A percentile compares a stretch with the other conserved stretches of the same genome.
These are phyloP conservation scores for Achlya hypogyna DNA, from an alignment of 352 stramenopile genomes.

Conservation along the genomic window DNA sequence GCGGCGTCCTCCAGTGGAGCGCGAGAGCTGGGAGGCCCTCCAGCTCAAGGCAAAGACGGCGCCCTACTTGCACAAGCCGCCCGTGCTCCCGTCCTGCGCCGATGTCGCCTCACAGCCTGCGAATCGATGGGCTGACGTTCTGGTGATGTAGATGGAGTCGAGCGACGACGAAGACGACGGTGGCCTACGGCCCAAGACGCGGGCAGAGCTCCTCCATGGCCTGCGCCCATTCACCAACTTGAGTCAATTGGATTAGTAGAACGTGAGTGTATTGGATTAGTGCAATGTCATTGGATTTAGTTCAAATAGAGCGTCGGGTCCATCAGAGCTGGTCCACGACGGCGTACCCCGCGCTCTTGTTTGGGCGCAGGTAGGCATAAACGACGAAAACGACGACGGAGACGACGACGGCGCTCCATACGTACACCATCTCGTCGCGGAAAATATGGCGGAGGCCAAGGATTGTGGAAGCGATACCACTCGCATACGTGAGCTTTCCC, in stretches of 20 bases:
- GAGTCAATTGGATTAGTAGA: conserved; percentile 9
- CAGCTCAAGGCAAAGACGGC: conserved; percentile 41
- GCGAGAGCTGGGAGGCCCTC: conserved; percentile 53
- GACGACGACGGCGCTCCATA: conserved; percentile 10
- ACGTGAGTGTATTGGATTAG: neutral
- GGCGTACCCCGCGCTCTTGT: conserved; percentile 14
- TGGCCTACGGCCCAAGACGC: neutral
- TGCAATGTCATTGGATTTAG: neutral
- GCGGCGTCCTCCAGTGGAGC: conserved; percentile 24
- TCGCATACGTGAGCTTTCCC: conserved; percentile 8
- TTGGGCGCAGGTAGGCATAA: conserved; percentile 5
- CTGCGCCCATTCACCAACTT: neutral
- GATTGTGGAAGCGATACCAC: conserved; percentile 1
- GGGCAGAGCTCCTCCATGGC: neutral
- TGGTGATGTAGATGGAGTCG: neutral
- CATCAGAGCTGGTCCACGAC: conserved; percentile 13
- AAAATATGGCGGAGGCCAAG: conserved; percentile 12
- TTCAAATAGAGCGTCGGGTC: neutral
- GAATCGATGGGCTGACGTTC: neutral
- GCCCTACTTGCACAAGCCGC: conserved; percentile 37
- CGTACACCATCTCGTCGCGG: neutral
- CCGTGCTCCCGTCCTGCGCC: conserved; percentile 36
- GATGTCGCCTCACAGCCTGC: neutral
- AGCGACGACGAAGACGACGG: conserved; percentile 8
- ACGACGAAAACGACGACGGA: conserved; percentile 6